phyloP scores from a whole-genome alignment of 140 eudicot species.

The Anethum foeniculum region DNA sequence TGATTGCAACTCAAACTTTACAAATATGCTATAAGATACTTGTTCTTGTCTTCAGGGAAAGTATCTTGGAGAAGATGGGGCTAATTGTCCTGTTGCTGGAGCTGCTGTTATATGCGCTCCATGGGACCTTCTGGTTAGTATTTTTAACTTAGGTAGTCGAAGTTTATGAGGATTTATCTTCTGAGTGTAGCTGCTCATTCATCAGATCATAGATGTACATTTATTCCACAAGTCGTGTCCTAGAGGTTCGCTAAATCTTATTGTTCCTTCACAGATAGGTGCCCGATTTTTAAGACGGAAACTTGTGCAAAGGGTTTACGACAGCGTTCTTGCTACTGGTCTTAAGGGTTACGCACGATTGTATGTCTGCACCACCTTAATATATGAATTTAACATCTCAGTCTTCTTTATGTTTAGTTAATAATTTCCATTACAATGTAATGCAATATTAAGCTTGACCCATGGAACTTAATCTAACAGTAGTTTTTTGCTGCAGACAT shows the following conservation, averaged over 20 bases:
- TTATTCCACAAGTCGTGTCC: background rate
- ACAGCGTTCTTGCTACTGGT: constrained; percentile 3
- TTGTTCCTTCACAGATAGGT: background rate
- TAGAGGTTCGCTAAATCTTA: background rate
- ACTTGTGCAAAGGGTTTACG: constrained; percentile 9
- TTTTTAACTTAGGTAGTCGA: background rate
- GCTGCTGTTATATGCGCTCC: constrained; percentile 86
- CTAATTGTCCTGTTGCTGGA: constrained; percentile 52
- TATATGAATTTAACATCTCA: background rate
- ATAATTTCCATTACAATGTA: background rate
- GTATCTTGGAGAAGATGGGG: constrained; percentile 85
- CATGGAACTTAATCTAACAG: background rate
- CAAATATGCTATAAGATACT: background rate
- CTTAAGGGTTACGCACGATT: background rate
- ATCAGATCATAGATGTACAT: background rate
- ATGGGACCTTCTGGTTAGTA: constrained; percentile 92
- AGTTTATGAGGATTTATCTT: background rate
- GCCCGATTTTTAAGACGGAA: constrained; percentile 6
- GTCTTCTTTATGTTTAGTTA: background rate
- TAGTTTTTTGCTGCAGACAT: constrained; percentile 49
- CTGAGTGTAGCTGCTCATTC: background rate
- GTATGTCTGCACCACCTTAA: background rate
- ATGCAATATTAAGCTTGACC: background rate
- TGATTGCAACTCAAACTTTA: background rate
- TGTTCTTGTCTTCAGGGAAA: constrained; percentile 42